Evolutionary conservation across 1,139 yeast species (phyloP).

Genomic region (Yamadazyma sp.): DNA sequence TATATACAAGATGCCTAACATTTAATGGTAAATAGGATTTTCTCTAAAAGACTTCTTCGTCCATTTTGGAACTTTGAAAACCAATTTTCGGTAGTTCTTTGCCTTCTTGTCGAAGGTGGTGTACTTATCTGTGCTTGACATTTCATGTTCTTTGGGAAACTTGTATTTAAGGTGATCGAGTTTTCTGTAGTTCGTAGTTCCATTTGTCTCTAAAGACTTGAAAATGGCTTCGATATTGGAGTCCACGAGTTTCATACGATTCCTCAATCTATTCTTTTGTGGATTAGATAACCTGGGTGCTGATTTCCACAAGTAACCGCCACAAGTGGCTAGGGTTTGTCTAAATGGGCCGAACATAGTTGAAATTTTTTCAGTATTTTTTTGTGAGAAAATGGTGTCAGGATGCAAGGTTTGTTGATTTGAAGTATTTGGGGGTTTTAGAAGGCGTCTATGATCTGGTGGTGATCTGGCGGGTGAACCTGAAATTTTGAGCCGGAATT

Average conservation of each 20-base stretch:
- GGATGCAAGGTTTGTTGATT: no score
- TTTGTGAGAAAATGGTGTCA: no score
- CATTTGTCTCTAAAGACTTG: slow-evolving; percentile 47
- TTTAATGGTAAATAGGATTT: slow-evolving; percentile 73
- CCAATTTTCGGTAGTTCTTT: slow-evolving; percentile 80
- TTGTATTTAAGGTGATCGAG: slow-evolving; percentile 53
- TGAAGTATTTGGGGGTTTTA: background rate
- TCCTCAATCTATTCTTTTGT: slow-evolving; percentile 83
- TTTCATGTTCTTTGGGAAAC: slow-evolving; percentile 78
- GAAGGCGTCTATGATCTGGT: no score
- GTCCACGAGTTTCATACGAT: slow-evolving; percentile 80
- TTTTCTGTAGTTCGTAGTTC: slow-evolving; percentile 45
- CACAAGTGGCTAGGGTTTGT: slow-evolving; percentile 58
- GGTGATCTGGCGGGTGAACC: no score
- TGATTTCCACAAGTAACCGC: slow-evolving; percentile 85
- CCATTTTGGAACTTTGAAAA: slow-evolving; percentile 87
- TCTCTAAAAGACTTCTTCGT: slow-evolving; percentile 80
- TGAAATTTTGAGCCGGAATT: no score
- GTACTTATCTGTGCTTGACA: slow-evolving; percentile 82
- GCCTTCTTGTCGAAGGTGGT: slow-evolving; percentile 78
- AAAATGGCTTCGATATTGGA: slow-evolving; percentile 70
- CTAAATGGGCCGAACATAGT: slow-evolving; percentile 82
- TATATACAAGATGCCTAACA: slow-evolving; percentile 8
- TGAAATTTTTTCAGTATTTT: slow-evolving; percentile 7
- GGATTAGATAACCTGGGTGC: slow-evolving; percentile 69